phyloP scores from a whole-genome alignment of 139 green algal genomes.

The Zygnema circumcarinatum region DNA sequence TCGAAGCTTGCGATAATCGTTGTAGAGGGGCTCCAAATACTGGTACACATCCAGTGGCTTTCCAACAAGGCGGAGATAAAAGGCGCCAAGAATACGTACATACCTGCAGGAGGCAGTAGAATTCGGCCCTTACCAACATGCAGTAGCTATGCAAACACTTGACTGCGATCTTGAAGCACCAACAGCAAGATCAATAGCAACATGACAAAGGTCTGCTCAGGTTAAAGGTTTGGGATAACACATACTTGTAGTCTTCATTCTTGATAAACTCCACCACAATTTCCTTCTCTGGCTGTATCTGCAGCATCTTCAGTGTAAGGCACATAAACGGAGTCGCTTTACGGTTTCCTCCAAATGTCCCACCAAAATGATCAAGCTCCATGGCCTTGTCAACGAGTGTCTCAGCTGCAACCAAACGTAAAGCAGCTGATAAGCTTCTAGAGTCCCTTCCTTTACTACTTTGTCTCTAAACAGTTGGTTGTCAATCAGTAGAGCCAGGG shows the following conservation, averaged over 20 bases:
- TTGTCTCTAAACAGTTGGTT: too few species aligned
- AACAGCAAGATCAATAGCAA: slow-evolving; percentile 62
- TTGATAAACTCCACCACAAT: slow-evolving; percentile 98
- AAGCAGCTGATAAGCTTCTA: too few species aligned
- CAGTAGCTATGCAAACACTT: background rate
- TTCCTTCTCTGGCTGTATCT: slow-evolving; percentile 96
- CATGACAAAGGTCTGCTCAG: slow-evolving; percentile 92
- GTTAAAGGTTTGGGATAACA: slow-evolving; percentile 76
- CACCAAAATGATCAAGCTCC: slow-evolving; percentile 78
- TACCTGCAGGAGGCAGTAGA: slow-evolving; percentile 56
- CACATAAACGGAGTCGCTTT: slow-evolving; percentile 92
- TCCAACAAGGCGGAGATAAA: slow-evolving; percentile 94
- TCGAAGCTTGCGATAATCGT: slow-evolving; percentile 88
- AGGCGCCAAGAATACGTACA: slow-evolving; percentile 80
- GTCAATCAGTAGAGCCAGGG: too few species aligned
- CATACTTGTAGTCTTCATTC: slow-evolving; percentile 98
- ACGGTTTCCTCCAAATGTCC: slow-evolving; percentile 84
- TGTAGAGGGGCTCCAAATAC: slow-evolving; percentile 97
- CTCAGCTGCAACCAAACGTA: slow-evolving; percentile 87
- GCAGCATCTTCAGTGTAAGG: slow-evolving; percentile 96
- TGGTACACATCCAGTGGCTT: slow-evolving; percentile 90
- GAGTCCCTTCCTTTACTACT: too few species aligned
- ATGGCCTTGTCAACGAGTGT: slow-evolving; percentile 94
- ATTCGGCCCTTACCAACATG: too few species aligned
- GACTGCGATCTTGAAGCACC: background rate